Percentiles rank a stretch among this genome's conserved stretches.
Evolutionary conservation across 495 filamentous ascomycete species (phyloP).

Genomic region (Neurospora sublineolata): DNA sequence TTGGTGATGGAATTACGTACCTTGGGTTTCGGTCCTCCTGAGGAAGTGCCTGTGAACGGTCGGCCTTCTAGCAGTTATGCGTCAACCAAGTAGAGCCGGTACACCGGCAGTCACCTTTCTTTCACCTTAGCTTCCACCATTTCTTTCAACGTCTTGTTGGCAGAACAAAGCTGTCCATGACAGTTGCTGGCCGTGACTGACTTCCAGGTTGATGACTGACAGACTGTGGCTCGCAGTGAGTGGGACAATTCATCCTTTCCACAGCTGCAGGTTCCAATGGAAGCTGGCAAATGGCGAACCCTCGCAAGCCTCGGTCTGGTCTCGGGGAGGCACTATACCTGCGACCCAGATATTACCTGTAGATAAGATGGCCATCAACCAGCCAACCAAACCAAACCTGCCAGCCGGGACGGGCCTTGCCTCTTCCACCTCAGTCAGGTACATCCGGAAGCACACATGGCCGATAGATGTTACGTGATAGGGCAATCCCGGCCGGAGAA

Average conservation of each 20-base stretch:
- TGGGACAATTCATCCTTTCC: too few species aligned
- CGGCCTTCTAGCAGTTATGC: neutral
- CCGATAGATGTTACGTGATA: neutral
- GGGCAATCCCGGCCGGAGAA: neutral
- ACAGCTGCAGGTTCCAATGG: too few species aligned
- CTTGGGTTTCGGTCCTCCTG: neutral
- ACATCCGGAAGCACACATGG: neutral
- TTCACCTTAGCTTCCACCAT: neutral
- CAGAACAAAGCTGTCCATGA: neutral
- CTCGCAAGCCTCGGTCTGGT: neutral
- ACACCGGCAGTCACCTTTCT: neutral
- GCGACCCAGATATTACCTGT: neutral
- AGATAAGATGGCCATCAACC: neutral
- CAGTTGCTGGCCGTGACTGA: too few species aligned
- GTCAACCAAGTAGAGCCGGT: neutral
- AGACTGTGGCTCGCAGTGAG: too few species aligned
- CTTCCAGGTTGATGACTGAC: too few species aligned
- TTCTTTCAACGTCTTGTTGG: neutral
- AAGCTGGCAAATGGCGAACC: too few species aligned
- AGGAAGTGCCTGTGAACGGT: neutral
- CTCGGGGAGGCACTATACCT: neutral
- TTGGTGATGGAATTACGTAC: neutral
- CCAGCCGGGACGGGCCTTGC: neutral
- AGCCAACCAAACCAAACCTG: neutral
- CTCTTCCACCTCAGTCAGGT: neutral